Conservation (phyloP, 805 yeast species). For the Candida insectorum region DNA sequence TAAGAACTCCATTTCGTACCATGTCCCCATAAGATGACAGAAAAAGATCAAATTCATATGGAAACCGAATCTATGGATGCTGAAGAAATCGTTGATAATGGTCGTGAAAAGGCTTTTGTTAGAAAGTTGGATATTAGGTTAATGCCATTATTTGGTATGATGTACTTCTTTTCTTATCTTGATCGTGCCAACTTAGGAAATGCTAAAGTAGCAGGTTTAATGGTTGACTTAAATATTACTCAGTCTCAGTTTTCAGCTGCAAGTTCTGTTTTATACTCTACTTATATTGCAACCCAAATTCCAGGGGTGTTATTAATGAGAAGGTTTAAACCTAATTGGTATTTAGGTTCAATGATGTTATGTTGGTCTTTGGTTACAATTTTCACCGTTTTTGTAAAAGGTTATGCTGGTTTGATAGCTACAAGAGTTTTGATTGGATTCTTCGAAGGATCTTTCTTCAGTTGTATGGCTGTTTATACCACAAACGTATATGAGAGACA, state of each 20-base stretch:
- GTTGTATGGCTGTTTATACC: slow-evolving; percentile 40
- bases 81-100: too few relatives aligned
- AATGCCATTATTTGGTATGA: slow-evolving; percentile 39
- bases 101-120: too few relatives aligned
- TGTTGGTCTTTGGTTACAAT: slow-evolving; percentile 21
- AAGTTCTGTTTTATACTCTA: slow-evolving; percentile 45
- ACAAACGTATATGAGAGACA: slow-evolving; percentile 13
- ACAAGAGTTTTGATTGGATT: slow-evolving; percentile 50
- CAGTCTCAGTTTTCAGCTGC: slow-evolving; percentile 40
- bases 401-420: slow-evolving; percentile 41
- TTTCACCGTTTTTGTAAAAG: slow-evolving; percentile 39
- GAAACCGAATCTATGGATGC: too few relatives aligned
- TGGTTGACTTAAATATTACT: slow-evolving; percentile 34
- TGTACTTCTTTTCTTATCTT: slow-evolving; percentile 45
- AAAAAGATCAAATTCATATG: too few relatives aligned
- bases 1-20: too few relatives aligned
- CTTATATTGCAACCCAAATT: slow-evolving; percentile 42
- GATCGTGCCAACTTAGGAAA: slow-evolving; percentile 61
- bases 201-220: slow-evolving; percentile 53
- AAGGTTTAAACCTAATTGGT: slow-evolving; percentile 28
- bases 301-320: slow-evolving; percentile 32
- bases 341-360: slow-evolving; percentile 3
- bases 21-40: too few relatives aligned
- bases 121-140: slow-evolving; percentile 43
- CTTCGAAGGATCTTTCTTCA: slow-evolving; percentile 51